Base-by-base conservation (phyloP, 2,329 filamentous ascomycete genomes). In the Fusarium heterosporum region DNA sequence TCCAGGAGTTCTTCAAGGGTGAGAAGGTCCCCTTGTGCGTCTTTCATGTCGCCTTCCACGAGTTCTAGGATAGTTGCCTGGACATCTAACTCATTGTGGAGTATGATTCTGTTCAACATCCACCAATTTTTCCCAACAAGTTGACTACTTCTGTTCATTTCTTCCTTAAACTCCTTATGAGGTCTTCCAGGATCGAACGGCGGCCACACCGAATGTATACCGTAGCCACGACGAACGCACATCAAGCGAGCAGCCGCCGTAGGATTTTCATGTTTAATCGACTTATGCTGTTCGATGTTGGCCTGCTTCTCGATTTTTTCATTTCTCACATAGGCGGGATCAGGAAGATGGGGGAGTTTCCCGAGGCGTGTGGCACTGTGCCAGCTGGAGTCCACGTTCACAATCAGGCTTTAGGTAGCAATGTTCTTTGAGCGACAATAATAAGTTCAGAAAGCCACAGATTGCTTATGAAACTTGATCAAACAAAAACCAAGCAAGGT, bases 121-220 rank as follows among this genome's bases (percentile, higher is more conserved):
- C 10, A 32, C 60, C 64, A 68, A 13, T 45, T 26, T 32, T 29
- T 13, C n/a, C 52, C 46, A 22, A 52, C 34, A 26, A 65, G 16
- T 8, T 5, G 17, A 12, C 25, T 14, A 9, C 30, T 42, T 14
- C 19, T 51, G 11, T 14, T 14, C 12, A 55, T 28, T 11, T 55
- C 41, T 32, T 26, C 12, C 25, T 41, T 40, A 8, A 66, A 41
- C 13, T 57, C 30, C 14, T 17, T 9, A 2, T 40, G 25, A 25
- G 50, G 13, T 25, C 29, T 41, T 14, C 61, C 55, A 28, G 68
- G 61, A 16, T 70, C 54, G n/a, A 60, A 32, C 3, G 67, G 61
- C 14, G 68, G 68, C 64, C 64, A 70, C 13, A 55, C 53, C 17
- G 61, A 41, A 30, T 42, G 34, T 47, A 17, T 38, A 7, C 56